Conservation (phyloP, 2,329 filamentous ascomycete species). For the Aspergillus neoniger region DNA sequence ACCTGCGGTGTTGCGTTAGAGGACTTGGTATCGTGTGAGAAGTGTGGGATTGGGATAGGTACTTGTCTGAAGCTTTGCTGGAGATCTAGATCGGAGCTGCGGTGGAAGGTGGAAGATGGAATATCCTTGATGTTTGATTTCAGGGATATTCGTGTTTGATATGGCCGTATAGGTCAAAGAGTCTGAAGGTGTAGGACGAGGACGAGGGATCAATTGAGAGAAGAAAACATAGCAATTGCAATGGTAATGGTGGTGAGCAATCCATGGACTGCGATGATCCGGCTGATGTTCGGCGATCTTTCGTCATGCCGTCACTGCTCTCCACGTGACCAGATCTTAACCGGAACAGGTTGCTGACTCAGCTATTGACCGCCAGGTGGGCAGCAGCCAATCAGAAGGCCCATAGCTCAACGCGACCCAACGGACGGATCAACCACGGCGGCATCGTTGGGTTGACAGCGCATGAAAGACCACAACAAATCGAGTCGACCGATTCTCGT, state of each 20-base stretch:
- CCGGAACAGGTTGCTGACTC: constrained; percentile 14
- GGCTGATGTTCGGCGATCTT: constrained; percentile 6
- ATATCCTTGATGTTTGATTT: not conserved
- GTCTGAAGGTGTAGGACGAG: too few species aligned
- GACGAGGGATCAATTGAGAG: not conserved
- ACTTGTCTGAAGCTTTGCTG: not conserved
- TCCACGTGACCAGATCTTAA: constrained; percentile 16
- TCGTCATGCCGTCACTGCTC: constrained; percentile 15
- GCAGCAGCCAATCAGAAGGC: constrained; percentile 31
- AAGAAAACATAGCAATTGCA: not conserved
- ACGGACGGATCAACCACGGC: constrained; percentile 36
- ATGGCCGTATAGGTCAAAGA: not conserved
- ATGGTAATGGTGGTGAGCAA: too few species aligned
- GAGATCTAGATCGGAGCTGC: not conserved
- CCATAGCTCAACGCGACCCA: constrained; percentile 37
- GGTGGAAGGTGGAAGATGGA: not conserved
- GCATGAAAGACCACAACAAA: constrained; percentile 54
- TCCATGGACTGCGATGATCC: not conserved
- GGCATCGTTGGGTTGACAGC: constrained; percentile 27
- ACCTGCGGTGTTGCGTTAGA: not conserved
- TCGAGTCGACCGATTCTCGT: constrained; percentile 35
- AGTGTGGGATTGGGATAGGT: not conserved
- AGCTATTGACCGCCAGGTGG: constrained; percentile 26
- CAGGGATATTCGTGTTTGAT: not conserved
- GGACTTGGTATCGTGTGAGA: not conserved